Percentiles rank a stretch among this genome's conserved stretches.
Evolutionary conservation across 1,284 basidiomycete species (phyloP).

Genomic region (Gomphus bonarii): DNA sequence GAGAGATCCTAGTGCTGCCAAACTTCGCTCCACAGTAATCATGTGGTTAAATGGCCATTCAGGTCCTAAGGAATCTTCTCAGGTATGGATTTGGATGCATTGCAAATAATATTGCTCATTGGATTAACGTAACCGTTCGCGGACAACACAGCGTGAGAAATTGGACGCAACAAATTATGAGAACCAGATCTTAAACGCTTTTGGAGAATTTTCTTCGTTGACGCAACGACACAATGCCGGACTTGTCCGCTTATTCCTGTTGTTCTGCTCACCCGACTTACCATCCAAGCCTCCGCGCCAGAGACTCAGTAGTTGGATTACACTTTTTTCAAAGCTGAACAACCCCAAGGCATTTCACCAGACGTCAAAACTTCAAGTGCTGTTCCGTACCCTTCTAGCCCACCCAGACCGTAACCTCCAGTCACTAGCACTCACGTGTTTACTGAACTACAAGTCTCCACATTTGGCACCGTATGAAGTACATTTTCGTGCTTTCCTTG

Average conservation of each 20-base stretch:
- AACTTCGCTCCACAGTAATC: conserved; percentile 33
- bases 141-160: conserved; percentile 34
- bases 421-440: conserved; percentile 65
- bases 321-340: conserved; percentile 79
- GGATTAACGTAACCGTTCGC: not conserved
- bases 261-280: conserved; percentile 33
- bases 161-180: conserved; percentile 75
- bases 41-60: conserved; percentile 32
- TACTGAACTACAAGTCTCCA: conserved; percentile 78
- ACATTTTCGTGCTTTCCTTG: conserved; percentile 63
- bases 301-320: conserved; percentile 71
- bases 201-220: conserved; percentile 57
- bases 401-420: conserved; percentile 82
- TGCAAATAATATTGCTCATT: not conserved
- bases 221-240: conserved; percentile 81
- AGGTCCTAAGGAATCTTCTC: conserved; percentile 22
- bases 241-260: conserved; percentile 72
- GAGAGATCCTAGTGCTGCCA: conserved; percentile 65
- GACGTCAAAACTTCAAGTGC: conserved; percentile 51
- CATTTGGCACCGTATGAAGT: conserved; percentile 59
- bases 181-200: conserved; percentile 60
- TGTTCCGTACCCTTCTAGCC: conserved; percentile 74
- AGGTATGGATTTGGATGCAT: conserved; percentile 21
- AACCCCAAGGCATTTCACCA: conserved; percentile 84
- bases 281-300: conserved; percentile 36